These are phyloP conservation scores for Sporodiniella umbellata DNA, from an alignment of 371 early-diverging fungal genomes.

Conservation along the genomic window DNA sequence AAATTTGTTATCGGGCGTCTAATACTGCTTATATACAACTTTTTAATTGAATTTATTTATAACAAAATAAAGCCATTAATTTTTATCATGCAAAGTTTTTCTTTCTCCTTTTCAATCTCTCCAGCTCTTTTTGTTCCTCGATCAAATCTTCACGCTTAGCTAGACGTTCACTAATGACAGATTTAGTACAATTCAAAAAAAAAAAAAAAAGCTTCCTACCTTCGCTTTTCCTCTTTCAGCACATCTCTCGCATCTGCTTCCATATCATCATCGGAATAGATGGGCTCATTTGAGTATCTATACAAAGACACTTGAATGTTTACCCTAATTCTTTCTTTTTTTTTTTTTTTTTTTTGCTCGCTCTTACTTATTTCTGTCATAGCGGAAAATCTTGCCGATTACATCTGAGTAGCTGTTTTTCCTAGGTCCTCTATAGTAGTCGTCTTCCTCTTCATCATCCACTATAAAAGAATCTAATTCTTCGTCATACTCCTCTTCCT, in stretches of 20 bases:
- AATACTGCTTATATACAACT: not conserved
- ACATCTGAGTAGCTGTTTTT: constrained; percentile 34
- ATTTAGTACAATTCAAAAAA: not conserved
- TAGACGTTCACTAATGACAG: constrained; percentile 44
- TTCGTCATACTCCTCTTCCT: constrained; percentile 35
- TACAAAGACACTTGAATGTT: not conserved
- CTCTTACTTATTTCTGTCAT: constrained; percentile 28
- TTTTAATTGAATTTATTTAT: not conserved
- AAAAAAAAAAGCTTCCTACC: constrained; percentile 23
- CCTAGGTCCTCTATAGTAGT: constrained; percentile 9
- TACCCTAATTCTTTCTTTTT: not conserved
- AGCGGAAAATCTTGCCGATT: constrained; percentile 48
- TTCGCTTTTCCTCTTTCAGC: constrained; percentile 56
- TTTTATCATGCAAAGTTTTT: constrained; percentile 4
- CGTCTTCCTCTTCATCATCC: constrained; percentile 37
- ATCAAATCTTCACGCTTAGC: constrained; percentile 48
- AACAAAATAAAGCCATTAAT: not conserved
- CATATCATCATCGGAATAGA: constrained; percentile 61
- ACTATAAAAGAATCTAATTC: constrained; percentile 37
- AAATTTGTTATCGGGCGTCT: constrained; percentile 11
- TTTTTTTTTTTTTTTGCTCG: no score
- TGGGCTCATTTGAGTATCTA: constrained; percentile 49
- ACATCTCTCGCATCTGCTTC: constrained; percentile 57
- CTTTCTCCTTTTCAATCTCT: constrained; percentile 61
- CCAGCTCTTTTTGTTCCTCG: constrained; percentile 65